Base-by-base conservation (phyloP, 2,329 filamentous ascomycete species). In the Aciculosporium take region DNA sequence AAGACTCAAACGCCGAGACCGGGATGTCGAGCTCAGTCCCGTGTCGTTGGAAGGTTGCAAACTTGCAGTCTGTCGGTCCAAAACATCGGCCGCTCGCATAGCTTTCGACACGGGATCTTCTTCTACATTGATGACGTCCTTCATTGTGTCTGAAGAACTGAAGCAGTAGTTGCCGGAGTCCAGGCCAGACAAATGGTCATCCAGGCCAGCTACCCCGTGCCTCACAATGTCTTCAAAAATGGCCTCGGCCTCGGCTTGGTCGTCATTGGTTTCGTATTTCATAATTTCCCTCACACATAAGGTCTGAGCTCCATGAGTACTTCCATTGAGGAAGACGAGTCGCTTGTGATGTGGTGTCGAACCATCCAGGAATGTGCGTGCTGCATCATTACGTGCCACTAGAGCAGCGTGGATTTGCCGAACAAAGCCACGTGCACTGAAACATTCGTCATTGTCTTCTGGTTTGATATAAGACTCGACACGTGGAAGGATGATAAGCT, bases 271-370 rank as follows among this genome's bases (percentile, higher is more conserved):
- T 41, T 71, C 57, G 44, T 73, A 60, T 39, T 70, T 56, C 53
- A 68, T 69, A 39, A 81, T 76, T 24, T 63, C 60, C 28, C 61
- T 58, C 42, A 80, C 66, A 49, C 75, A 80, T 20, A 68, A 59
- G 5, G 67, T 57, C 40, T 71, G 68, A 1, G 74, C 74, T 42
- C 67, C 63, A 8, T 69, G 63, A 3, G 71, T 72, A 8, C 76
- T 74, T 3, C 76, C 76, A 40, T 76, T 68, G 56, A 76, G 60
- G 48, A 81, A 77, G 7, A 77, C 75, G 4, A 80, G 54, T 43
- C 68, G 67, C 48, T 69, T 75, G 44, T 66, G 65, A 39, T 57
- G 56, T 8, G 60, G 52, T 1, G 63, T 65, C 6, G 69, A 66
- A 8, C 59, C 59, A 31, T 58, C 55, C 20, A 80, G 54, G 49